Evolutionary conservation across 2,329 filamentous ascomycete species (phyloP).

Genomic region (Lachnellula arida): DNA sequence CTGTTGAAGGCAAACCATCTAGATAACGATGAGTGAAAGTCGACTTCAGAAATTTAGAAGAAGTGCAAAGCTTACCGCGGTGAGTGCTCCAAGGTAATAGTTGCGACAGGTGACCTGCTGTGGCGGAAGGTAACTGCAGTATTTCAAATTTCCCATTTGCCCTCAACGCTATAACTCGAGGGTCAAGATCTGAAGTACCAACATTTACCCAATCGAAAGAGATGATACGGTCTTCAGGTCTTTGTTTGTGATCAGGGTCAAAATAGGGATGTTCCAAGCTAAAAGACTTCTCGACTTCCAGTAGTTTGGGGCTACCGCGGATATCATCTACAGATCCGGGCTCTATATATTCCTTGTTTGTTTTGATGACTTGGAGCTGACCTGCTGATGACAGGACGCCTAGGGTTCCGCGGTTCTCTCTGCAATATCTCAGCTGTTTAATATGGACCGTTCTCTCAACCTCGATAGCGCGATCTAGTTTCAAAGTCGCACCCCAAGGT

Average conservation of each 20-base stretch:
- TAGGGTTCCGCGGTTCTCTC: slow-evolving; percentile 56
- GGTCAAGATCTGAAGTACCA: slow-evolving; percentile 49
- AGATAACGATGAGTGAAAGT: slow-evolving; percentile 24
- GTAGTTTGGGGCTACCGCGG: slow-evolving; percentile 51
- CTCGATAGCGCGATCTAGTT: slow-evolving; percentile 53
- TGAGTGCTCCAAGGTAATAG: slow-evolving; percentile 57
- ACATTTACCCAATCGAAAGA: slow-evolving; percentile 65
- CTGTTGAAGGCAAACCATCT: slow-evolving; percentile 50
- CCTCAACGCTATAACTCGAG: slow-evolving; percentile 54
- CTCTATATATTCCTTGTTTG: slow-evolving; percentile 48
- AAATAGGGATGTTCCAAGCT: slow-evolving; percentile 58
- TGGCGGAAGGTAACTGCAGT: slow-evolving; percentile 55
- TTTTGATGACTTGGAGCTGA: slow-evolving; percentile 58
- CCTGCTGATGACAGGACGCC: slow-evolving; percentile 59
- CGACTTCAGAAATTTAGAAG: neutral
- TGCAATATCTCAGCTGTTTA: slow-evolving; percentile 57
- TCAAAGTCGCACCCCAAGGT: slow-evolving; percentile 58
- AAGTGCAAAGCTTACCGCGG: slow-evolving; percentile 33
- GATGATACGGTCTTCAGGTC: slow-evolving; percentile 50
- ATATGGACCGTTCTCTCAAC: slow-evolving; percentile 52
- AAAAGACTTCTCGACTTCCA: slow-evolving; percentile 55
- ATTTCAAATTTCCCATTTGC: slow-evolving; percentile 59
- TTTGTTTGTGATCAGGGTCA: slow-evolving; percentile 44
- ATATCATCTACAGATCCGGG: slow-evolving; percentile 40
- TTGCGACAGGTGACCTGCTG: slow-evolving; percentile 54